Evolutionary conservation across 1,284 basidiomycete species (phyloP), one percentile per base, ranked within the genome.

Genomic region (Ganoderma multipileum): DNA sequence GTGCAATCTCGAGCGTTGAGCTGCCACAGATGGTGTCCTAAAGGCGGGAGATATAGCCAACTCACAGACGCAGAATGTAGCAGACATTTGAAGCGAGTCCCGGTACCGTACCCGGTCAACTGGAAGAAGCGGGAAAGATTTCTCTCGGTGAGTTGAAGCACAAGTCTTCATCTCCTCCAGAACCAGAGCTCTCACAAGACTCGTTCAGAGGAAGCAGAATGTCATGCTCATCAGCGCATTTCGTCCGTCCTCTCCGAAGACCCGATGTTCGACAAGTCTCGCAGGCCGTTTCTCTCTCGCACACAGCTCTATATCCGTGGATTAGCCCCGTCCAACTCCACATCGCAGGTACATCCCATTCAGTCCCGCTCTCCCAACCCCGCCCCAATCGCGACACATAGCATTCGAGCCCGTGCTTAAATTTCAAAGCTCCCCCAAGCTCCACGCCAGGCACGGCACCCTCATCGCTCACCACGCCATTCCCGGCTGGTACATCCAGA

Each of bases 181-280:
- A n/a, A n/a, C 47, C 12, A 3, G 3, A 7, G 44, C n/a, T n/a
- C 3, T 16, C 4, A 26, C 36, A n/a, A 38, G 7, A 20, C 26
- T 54, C 50, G 23, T 42, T 9, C 62, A 91, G 91, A 83, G 72
- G 85, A 78, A 23, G 73, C 75, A 1, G 80, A 82, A 64, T 91
- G 87, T 88, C 75, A 83, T n/a, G 82, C 76, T 44, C 86, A 85
- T 59, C 72, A 83, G 30, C 79, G 80, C 42, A 79, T 94, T 9
- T 81, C 87, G 18, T 69, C 77, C 2, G 71, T 91, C 18, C 78
- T 94, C 64, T 80, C 83, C 38, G 77, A 80, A 2, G 92, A 94
- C 68, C 84, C 87, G 0, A 78, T 83, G 3, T 93, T 95, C 71
- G 87, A 91, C 79, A 93, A 92, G 77, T 81, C 85, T 0, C 78